Percentiles rank a stretch among this genome's conserved stretches.
phyloP scores from a whole-genome alignment of 208 protist genomes.

The Crithidia brevicula region DNA sequence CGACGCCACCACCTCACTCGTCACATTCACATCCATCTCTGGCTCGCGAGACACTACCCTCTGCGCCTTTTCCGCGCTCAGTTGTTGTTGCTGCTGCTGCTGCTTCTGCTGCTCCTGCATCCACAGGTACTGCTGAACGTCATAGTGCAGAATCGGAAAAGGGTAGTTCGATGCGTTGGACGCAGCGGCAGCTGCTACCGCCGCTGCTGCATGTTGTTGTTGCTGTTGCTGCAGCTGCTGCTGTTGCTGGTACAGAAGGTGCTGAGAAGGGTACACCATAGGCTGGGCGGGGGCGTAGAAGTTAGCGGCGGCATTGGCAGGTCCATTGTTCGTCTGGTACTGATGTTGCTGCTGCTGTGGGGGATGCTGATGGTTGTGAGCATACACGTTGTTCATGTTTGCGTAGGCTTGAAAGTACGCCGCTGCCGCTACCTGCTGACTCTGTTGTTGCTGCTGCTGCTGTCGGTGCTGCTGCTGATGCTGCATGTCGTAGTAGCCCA shows the following conservation, averaged over 20 bases:
- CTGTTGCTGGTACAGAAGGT: neutral
- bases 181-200: slow-evolving; percentile 2
- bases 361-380: no score
- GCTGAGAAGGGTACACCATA: neutral
- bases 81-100: slow-evolving; percentile 33
- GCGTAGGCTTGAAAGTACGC: slow-evolving; percentile 30
- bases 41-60: neutral
- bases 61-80: neutral
- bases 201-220: neutral
- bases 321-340: neutral
- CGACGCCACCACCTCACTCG: neutral
- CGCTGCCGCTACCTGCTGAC: slow-evolving; percentile 12
- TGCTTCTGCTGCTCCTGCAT: slow-evolving; percentile 32
- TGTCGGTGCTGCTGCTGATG: slow-evolving; percentile 9
- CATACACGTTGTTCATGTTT: slow-evolving; percentile 11
- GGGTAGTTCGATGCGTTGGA: slow-evolving; percentile 14
- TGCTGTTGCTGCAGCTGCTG: slow-evolving; percentile 6
- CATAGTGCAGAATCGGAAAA: slow-evolving; percentile 23
- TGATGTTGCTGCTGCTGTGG: slow-evolving; percentile 9
- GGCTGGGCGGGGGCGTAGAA: neutral
- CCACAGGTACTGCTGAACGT: slow-evolving; percentile 32
- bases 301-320: neutral
- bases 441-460: slow-evolving; percentile 10
- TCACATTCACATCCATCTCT: neutral
- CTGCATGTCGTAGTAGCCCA: slow-evolving; percentile 13